Percentiles rank a stretch among this genome's conserved stretches.
Evolutionary conservation across 257 asterid genomes (phyloP).

Genomic region (Salvia rosmarinus): DNA sequence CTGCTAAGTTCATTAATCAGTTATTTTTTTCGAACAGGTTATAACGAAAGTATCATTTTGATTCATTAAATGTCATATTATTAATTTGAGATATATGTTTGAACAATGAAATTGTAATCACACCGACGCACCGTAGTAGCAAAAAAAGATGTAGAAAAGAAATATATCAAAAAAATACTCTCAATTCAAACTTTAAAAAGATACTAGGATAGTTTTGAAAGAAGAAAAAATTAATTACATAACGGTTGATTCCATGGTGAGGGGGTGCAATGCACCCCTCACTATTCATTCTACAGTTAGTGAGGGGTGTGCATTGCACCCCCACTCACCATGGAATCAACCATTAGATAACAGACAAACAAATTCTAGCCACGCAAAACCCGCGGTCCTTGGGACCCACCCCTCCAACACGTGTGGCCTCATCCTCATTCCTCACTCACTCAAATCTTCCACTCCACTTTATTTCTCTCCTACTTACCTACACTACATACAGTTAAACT

Average conservation of each 20-base stretch:
- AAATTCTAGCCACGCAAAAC: constrained; percentile 26
- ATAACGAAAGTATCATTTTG: neutral
- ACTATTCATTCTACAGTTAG: too few relatives aligned
- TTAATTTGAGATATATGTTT: neutral
- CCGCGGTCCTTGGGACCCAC: constrained; percentile 27
- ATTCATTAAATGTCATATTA: neutral
- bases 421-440: neutral
- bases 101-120: neutral
- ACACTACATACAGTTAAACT: neutral
- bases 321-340: too few relatives aligned
- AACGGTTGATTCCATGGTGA: too few relatives aligned
- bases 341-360: neutral
- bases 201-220: neutral
- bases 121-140: too few relatives aligned
- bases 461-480: neutral
- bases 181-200: neutral
- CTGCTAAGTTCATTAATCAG: too few relatives aligned
- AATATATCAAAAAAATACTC: neutral
- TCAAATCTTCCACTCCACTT: neutral
- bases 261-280: too few relatives aligned
- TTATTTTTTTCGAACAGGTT: neutral
- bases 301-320: too few relatives aligned
- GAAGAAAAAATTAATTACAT: too few relatives aligned
- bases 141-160: too few relatives aligned
- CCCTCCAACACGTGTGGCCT: constrained; percentile 21